Percentiles rank a stretch among this genome's conserved stretches.
These are phyloP conservation scores for Epicoccum nigrum DNA, from an alignment of 2,329 filamentous ascomycete species.

Conservation along the genomic window DNA sequence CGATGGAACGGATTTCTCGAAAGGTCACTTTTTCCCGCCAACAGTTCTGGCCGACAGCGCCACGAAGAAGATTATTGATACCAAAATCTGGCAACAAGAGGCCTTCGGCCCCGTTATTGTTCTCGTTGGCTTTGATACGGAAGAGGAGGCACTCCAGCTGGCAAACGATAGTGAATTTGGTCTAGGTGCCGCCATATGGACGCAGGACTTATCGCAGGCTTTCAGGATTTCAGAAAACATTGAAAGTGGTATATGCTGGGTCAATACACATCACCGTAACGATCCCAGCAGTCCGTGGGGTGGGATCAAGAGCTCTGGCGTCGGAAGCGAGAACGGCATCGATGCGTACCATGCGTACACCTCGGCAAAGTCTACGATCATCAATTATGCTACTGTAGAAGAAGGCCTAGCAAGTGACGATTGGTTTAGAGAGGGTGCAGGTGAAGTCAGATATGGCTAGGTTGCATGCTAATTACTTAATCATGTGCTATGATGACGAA, in stretches of 20 bases:
- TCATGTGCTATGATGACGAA: too few species aligned
- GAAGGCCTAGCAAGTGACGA: constrained; percentile 62
- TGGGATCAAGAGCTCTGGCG: constrained; percentile 65
- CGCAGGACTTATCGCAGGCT: constrained; percentile 56
- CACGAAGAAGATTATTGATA: constrained; percentile 42
- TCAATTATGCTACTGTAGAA: constrained; percentile 68
- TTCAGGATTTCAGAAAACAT: constrained; percentile 55
- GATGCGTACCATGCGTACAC: constrained; percentile 57
- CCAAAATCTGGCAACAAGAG: constrained; percentile 53
- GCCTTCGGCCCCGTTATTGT: constrained; percentile 61
- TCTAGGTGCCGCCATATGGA: constrained; percentile 59
- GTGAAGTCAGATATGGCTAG: constrained; percentile 64
- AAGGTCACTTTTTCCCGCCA: constrained; percentile 58
- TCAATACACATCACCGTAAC: constrained; percentile 69
- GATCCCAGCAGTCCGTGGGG: constrained; percentile 76
- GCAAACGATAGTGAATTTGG: constrained; percentile 60
- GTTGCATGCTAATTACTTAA: too few species aligned
- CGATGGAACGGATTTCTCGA: constrained; percentile 59
- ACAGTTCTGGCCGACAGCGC: constrained; percentile 48
- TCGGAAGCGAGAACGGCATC: constrained; percentile 75
- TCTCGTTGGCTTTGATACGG: constrained; percentile 54
- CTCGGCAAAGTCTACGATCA: constrained; percentile 67
- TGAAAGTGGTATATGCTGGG: constrained; percentile 57
- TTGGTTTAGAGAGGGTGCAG: constrained; percentile 58
- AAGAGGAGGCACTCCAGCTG: constrained; percentile 54